phyloP scores from a whole-genome alignment of 192 early-diverging fungal species.

The Backusella morwellensis region DNA sequence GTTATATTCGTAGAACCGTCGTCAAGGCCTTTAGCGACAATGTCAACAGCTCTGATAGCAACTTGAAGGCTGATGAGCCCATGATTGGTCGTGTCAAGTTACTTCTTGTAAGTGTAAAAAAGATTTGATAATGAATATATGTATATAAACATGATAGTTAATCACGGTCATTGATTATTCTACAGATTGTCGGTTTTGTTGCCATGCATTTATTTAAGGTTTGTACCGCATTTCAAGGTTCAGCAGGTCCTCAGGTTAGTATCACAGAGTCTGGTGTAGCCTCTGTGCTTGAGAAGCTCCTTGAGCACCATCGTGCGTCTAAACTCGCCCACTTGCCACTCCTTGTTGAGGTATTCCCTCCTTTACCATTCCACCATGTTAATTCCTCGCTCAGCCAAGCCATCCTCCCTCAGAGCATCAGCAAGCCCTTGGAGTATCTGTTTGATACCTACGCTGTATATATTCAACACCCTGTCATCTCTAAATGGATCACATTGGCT shows the following conservation, averaged over 20 bases:
- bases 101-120: slow-evolving; percentile 41
- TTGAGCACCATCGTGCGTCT: slow-evolving; percentile 43
- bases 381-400: not conserved
- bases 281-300: slow-evolving; percentile 42
- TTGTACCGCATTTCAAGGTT: slow-evolving; percentile 46
- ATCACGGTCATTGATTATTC: no score
- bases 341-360: slow-evolving; percentile 50
- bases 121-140: no score
- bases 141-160: no score
- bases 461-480: slow-evolving; percentile 59
- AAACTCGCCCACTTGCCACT: slow-evolving; percentile 39
- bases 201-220: slow-evolving; percentile 63
- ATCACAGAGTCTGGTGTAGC: slow-evolving; percentile 39
- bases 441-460: slow-evolving; percentile 50
- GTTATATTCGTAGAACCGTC: slow-evolving; percentile 55
- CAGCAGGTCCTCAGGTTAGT: slow-evolving; percentile 38
- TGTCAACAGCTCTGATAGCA: slow-evolving; percentile 26
- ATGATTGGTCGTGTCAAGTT: slow-evolving; percentile 60
- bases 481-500: slow-evolving; percentile 52
- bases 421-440: slow-evolving; percentile 36
- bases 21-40: slow-evolving; percentile 58
- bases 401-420: slow-evolving; percentile 3
- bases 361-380: slow-evolving; percentile 45
- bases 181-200: slow-evolving; percentile 58
- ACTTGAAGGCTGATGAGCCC: slow-evolving; percentile 43